phyloP scores from a whole-genome alignment of 805 yeast genomes.

The Lipomyces lipofer region DNA sequence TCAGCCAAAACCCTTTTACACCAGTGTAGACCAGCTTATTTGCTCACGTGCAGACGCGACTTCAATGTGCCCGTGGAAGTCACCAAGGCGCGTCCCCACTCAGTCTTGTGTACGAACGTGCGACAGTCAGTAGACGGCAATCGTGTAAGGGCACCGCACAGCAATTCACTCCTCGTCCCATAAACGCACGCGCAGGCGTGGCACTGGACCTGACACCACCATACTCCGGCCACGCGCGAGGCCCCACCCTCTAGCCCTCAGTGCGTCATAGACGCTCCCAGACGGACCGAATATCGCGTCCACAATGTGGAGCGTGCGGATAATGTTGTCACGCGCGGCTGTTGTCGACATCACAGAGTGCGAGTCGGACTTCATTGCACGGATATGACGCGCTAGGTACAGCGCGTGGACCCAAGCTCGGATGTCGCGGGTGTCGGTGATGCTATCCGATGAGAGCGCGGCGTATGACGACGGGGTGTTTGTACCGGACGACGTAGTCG shows the following conservation, averaged over 20 bases:
- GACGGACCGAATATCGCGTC: slow-evolving; percentile 7
- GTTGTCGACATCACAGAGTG: slow-evolving; percentile 3
- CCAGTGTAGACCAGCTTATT: too few species aligned
- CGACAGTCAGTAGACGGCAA: not conserved
- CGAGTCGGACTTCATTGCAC: slow-evolving; percentile 1
- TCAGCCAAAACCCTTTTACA: too few species aligned
- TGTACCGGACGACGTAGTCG: not conserved
- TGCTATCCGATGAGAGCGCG: not conserved
- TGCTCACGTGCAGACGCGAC: too few species aligned
- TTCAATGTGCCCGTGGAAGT: not conserved
- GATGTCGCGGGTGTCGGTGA: slow-evolving; percentile 30
- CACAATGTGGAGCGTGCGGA: slow-evolving; percentile 15
- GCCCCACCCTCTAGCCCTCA: slow-evolving; percentile 15
- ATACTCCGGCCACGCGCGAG: slow-evolving; percentile 22
- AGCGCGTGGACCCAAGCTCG: slow-evolving; percentile 40
- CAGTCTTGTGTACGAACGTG: not conserved
- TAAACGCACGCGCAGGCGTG: slow-evolving; percentile 11
- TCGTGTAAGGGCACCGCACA: not conserved
- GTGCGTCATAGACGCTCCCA: not conserved
- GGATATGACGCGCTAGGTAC: slow-evolving; percentile 29
- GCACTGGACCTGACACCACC: slow-evolving; percentile 25
- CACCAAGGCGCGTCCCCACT: not conserved
- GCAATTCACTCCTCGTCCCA: not conserved
- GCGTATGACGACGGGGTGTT: not conserved
- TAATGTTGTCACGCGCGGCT: slow-evolving; percentile 13